These are phyloP conservation scores for Hyphopichia khmerensis DNA, from an alignment of 1,139 yeast species.

Conservation along the genomic window DNA sequence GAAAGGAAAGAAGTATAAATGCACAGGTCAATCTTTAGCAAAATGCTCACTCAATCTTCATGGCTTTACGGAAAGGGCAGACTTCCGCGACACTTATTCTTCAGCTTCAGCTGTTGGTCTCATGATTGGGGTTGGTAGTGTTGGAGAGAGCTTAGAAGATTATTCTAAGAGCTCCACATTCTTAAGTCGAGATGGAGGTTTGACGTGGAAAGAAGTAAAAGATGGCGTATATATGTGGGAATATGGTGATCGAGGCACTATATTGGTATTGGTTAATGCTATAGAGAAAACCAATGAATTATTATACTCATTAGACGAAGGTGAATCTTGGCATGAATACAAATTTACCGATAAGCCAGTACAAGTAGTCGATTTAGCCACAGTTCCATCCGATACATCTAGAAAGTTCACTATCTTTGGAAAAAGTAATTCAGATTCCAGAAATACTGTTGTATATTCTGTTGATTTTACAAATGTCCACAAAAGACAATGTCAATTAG, in stretches of 20 bases:
- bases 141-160: constrained; percentile 60
- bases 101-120: constrained; percentile 89
- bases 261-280: constrained; percentile 68
- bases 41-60: constrained; percentile 83
- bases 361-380: constrained; percentile 69
- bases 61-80: constrained; percentile 86
- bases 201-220: constrained; percentile 77
- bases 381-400: constrained; percentile 89
- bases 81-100: constrained; percentile 79
- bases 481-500: constrained; percentile 67
- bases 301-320: constrained; percentile 74
- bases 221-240: constrained; percentile 89
- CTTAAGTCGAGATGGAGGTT: constrained; percentile 84
- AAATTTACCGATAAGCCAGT: constrained; percentile 60
- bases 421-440: constrained; percentile 11
- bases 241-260: constrained; percentile 91
- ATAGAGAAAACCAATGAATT: constrained; percentile 57
- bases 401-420: constrained; percentile 56
- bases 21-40: constrained; percentile 50
- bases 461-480: constrained; percentile 73
- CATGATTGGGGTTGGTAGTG: constrained; percentile 86
- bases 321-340: constrained; percentile 70
- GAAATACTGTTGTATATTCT: constrained; percentile 37
- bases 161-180: constrained; percentile 63
- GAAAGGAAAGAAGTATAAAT: constrained; percentile 54